Evolutionary conservation across 2,329 filamentous ascomycete genomes (phyloP), one percentile per base, ranked within the genome.

Genomic region (Botrytis medusae): DNA sequence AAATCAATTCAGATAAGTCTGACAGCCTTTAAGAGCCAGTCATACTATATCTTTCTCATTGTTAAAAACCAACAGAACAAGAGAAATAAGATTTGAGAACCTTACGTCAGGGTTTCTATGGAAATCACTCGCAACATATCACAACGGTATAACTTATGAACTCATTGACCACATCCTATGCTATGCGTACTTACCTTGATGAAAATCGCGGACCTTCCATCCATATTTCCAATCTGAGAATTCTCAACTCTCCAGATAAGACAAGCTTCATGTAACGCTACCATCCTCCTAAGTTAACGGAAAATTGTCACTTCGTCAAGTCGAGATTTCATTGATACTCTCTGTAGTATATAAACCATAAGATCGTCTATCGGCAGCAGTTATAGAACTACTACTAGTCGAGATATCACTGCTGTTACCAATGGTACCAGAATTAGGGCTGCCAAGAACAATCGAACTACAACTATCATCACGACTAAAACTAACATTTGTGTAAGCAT

Each of bases 251-350:
- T 12, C 1, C n/a, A 42, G 4, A 57, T 10, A 3, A 40, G n/a
- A 42, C 1, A 2, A 25, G 16, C 6, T 10, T 57, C 4, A 2
- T 1, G n/a, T 4, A 10, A n/a, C n/a, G 10, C 4, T 3, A n/a
- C 25, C 25, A 2, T n/a, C 5, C 10, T 54, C 10, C 5, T 2
- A 2, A 7, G 16, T 0, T 7, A n/a, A n/a, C 2, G 48, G 25
- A n/a, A n/a, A 5, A 2, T 54, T 54, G 5, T 16, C 48, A n/a
- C 25, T 54, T 29, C 5, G 16, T 29, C 7, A 29, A 32, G 16
- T 4, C 29, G n/a, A 7, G 4, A 2, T 57, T 57, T 14, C 2
- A 29, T 57, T 4, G 14, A 57, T 57, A 57, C n/a, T n/a, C 6
- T 16, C 8, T 57, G 2, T 57, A 18, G 51, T 29, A 32, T 16